Percentiles rank a stretch among this genome's conserved stretches.
Evolutionary conservation across 371 early-diverging fungal genomes (phyloP).

Genomic region (Rhizopus sp.): DNA sequence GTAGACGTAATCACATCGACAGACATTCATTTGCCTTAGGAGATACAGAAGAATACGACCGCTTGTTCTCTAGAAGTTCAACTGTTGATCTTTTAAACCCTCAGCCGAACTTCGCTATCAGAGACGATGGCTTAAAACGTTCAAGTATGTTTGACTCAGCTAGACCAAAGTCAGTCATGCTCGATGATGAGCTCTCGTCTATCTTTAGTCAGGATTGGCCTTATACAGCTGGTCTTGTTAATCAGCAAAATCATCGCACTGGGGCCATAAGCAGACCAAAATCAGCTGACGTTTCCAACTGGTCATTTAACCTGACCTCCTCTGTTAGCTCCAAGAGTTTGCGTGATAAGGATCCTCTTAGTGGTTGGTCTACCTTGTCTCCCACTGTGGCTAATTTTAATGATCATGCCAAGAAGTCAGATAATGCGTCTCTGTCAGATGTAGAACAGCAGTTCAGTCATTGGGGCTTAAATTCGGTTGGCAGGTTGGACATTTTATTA

Average conservation of each 20-base stretch:
- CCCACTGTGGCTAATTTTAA: constrained; percentile 41
- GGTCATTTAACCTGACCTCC: constrained; percentile 45
- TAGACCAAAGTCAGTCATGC: constrained; percentile 53
- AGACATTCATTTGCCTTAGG: constrained; percentile 71
- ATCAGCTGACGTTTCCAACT: constrained; percentile 64
- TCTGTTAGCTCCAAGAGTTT: constrained; percentile 14
- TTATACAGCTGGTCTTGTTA: constrained; percentile 9
- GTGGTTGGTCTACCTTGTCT: constrained; percentile 31
- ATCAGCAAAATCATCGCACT: constrained; percentile 3
- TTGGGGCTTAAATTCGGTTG: too few relatives aligned
- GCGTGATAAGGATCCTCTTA: constrained; percentile 2
- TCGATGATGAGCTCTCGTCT: constrained; percentile 47
- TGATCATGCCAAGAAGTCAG: constrained; percentile 14
- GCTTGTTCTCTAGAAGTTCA: constrained; percentile 34
- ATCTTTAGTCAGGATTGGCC: constrained; percentile 42
- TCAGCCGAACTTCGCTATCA: neutral
- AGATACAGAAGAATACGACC: constrained; percentile 53
- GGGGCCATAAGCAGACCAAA: constrained; percentile 42
- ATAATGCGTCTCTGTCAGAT: too few relatives aligned
- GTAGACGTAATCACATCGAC: constrained; percentile 55
- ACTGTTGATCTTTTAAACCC: constrained; percentile 21
- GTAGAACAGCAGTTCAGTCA: too few relatives aligned
- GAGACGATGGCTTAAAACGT: neutral
- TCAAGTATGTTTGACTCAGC: constrained; percentile 9
- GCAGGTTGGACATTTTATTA: too few relatives aligned